Evolutionary conservation across 331 rosid species (phyloP).

Genomic region (Spiraea crenata): DNA sequence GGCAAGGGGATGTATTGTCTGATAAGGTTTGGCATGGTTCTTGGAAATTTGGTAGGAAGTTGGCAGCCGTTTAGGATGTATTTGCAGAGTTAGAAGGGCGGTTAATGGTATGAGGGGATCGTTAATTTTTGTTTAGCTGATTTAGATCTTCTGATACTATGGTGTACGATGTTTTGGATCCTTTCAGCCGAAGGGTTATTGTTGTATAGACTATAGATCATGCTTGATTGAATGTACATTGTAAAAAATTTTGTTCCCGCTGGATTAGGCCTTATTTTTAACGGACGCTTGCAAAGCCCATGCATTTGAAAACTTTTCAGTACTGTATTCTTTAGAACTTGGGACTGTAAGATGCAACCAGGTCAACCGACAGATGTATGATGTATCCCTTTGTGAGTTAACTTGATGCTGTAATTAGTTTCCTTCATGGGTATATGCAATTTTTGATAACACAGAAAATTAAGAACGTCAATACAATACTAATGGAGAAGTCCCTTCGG

Average conservation of each 20-base stretch:
- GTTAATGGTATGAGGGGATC: constrained; percentile 27
- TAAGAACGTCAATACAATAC: too few species aligned
- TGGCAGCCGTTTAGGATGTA: not conserved
- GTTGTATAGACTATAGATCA: constrained; percentile 59
- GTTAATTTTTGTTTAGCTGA: constrained; percentile 28
- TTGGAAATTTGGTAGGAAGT: not conserved
- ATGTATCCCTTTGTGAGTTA: too few species aligned
- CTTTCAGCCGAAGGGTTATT: constrained; percentile 20
- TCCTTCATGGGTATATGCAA: too few species aligned
- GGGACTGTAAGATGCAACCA: too few species aligned
- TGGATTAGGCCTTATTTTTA: constrained; percentile 10
- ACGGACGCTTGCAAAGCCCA: constrained; percentile 10
- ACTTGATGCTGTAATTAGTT: too few species aligned
- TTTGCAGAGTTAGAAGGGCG: constrained; percentile 11
- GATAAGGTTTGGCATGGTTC: not conserved
- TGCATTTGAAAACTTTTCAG: not conserved
- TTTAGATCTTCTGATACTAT: constrained; percentile 29
- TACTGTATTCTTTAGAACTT: not conserved
- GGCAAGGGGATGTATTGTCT: not conserved
- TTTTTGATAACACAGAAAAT: too few species aligned
- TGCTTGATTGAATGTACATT: constrained; percentile 29
- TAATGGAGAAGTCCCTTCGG: too few species aligned
- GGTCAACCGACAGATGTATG: too few species aligned
- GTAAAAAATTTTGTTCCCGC: constrained; percentile 36
- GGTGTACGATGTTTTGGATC: constrained; percentile 30